Conservation (phyloP, 192 early-diverging fungal species). For the Ambispora gerdemannii region DNA sequence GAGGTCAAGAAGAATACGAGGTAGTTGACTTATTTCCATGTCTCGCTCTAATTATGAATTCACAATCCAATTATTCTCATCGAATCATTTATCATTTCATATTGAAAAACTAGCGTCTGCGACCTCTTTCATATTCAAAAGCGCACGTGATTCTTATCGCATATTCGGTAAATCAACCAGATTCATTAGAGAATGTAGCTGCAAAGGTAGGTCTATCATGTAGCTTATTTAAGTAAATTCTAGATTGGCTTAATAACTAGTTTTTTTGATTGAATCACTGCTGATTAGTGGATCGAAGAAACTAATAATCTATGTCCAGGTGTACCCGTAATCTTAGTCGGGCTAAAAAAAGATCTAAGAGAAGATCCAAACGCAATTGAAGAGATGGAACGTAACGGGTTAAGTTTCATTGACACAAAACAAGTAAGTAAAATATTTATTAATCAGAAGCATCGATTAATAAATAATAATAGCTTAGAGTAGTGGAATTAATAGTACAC, state of each 20-base stretch:
- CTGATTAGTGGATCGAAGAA: slow-evolving; percentile 79
- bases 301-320: slow-evolving; percentile 78
- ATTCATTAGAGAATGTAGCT: slow-evolving; percentile 79
- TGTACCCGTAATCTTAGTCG: slow-evolving; percentile 82
- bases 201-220: slow-evolving; percentile 47
- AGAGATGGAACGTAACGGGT: slow-evolving; percentile 62
- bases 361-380: slow-evolving; percentile 68
- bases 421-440: no score
- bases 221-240: background rate
- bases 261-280: background rate
- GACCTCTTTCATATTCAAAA: slow-evolving; percentile 91
- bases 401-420: slow-evolving; percentile 66
- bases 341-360: slow-evolving; percentile 87
- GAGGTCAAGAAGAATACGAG: slow-evolving; percentile 63
- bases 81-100: slow-evolving; percentile 7
- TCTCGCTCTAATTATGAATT: background rate
- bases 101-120: slow-evolving; percentile 87
- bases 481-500: no score
- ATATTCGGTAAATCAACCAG: slow-evolving; percentile 81
- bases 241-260: background rate
- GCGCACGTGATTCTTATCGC: slow-evolving; percentile 92
- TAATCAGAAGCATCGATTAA: no score
- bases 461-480: no score
- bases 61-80: background rate
- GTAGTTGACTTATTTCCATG: slow-evolving; percentile 9